phyloP scores from a whole-genome alignment of 2,329 filamentous ascomycete species.

The Calonectria henricotiae region DNA sequence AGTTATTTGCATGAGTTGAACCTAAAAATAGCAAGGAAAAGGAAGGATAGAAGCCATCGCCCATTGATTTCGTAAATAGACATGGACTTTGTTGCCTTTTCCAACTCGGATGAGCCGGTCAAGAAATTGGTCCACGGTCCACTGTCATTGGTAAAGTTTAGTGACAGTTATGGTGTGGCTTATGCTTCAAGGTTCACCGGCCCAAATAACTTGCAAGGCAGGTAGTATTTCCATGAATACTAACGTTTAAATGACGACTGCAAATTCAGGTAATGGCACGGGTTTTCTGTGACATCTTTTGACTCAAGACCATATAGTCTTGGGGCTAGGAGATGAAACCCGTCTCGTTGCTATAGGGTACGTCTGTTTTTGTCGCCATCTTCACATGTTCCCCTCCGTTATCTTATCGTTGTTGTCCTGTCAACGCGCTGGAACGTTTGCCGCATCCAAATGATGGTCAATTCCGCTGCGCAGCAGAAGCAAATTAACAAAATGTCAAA shows the following conservation, averaged over 20 bases:
- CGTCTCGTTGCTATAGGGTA: background rate
- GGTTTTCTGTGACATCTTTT: background rate
- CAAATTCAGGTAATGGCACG: background rate
- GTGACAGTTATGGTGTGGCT: background rate
- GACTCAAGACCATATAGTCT: background rate
- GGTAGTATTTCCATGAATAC: background rate
- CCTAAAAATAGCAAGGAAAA: no score
- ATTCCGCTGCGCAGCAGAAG: constrained; percentile 12
- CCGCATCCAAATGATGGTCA: constrained; percentile 14
- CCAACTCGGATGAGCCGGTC: background rate
- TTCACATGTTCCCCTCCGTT: background rate
- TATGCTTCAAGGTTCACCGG: background rate
- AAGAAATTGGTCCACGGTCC: background rate
- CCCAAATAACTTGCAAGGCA: background rate
- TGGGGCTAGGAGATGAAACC: background rate
- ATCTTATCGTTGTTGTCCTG: constrained; percentile 8
- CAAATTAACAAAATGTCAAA: background rate
- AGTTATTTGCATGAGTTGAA: no score
- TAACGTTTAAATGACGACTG: background rate
- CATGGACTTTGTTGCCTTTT: constrained; percentile 5
- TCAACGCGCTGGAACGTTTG: background rate
- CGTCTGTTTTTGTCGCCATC: background rate
- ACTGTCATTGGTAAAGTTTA: background rate
- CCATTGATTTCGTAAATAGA: background rate
- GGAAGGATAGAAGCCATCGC: background rate